A percentile compares a stretch with the other conserved stretches of the same genome.
Conservation (phyloP, 441 rosid genomes). For the Pelargonium australe region DNA sequence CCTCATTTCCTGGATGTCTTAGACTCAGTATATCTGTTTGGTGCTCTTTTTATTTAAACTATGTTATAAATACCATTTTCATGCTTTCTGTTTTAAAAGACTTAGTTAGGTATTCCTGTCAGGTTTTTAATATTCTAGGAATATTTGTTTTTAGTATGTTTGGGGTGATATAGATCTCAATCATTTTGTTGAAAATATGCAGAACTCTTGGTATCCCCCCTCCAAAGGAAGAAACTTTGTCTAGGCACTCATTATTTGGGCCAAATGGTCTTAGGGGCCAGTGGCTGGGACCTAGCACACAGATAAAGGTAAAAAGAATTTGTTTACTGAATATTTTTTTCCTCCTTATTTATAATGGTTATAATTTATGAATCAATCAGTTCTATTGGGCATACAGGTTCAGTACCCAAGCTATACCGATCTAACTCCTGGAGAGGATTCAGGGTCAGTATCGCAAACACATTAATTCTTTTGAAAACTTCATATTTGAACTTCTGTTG, state of each 20-base stretch:
- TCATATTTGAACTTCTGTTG: not conserved
- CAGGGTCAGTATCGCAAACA: slow-evolving; percentile 32
- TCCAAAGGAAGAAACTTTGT: slow-evolving; percentile 84
- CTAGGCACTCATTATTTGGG: slow-evolving; percentile 88
- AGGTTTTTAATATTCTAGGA: too few relatives aligned
- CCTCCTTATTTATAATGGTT: not conserved
- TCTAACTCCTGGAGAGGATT: slow-evolving; percentile 38
- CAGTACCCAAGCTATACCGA: slow-evolving; percentile 75
- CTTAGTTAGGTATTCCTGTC: not conserved
- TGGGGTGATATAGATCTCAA: not conserved
- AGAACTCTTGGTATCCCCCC: slow-evolving; percentile 63
- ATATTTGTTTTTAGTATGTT: not conserved
- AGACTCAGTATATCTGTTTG: not conserved
- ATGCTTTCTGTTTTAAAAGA: too few relatives aligned
- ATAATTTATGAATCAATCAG: slow-evolving; percentile 15
- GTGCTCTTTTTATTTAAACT: not conserved
- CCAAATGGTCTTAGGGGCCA: slow-evolving; percentile 83
- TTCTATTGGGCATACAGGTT: slow-evolving; percentile 47
- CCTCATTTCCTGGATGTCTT: not conserved
- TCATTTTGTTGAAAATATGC: slow-evolving; percentile 26
- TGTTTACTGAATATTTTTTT: not conserved
- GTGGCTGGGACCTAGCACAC: slow-evolving; percentile 72
- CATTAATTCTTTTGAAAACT: slow-evolving; percentile 5
- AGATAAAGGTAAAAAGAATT: slow-evolving; percentile 49
- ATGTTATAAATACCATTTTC: not conserved